These are phyloP conservation scores for Escallonia rubra DNA, from an alignment of 129 eudicot genomes.

Conservation along the genomic window DNA sequence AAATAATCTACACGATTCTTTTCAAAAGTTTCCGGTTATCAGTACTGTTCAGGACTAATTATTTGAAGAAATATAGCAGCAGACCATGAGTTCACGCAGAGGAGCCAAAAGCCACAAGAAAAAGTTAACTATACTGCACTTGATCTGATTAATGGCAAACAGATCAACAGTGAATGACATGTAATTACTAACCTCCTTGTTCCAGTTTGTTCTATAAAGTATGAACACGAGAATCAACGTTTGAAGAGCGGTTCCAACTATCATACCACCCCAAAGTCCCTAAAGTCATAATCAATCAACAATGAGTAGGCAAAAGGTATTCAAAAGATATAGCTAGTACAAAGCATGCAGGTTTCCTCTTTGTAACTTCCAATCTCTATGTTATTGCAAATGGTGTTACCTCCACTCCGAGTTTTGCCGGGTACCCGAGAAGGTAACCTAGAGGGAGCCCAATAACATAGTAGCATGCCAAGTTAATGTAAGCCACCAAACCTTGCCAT, in stretches of 20 bases:
- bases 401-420: conserved; percentile 45
- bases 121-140: no score
- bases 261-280: conserved; percentile 77
- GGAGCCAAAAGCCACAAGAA: no score
- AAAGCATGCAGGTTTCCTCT: neutral
- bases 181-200: conserved; percentile 45
- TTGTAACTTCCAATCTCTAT: neutral
- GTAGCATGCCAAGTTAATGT: conserved; percentile 69
- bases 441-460: conserved; percentile 72
- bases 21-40: no score
- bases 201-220: conserved; percentile 50
- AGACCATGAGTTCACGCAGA: no score
- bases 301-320: neutral
- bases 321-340: neutral
- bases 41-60: no score
- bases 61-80: no score
- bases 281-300: conserved; percentile 1
- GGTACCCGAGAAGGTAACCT: conserved; percentile 56
- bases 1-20: no score
- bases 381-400: conserved; percentile 14
- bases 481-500: conserved; percentile 78
- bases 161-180: no score
- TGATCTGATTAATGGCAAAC: no score
- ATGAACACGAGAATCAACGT: conserved; percentile 39
- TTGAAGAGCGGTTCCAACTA: conserved; percentile 52